phyloP scores from a whole-genome alignment of 1,284 basidiomycete genomes.

The Trametes polyzona region DNA sequence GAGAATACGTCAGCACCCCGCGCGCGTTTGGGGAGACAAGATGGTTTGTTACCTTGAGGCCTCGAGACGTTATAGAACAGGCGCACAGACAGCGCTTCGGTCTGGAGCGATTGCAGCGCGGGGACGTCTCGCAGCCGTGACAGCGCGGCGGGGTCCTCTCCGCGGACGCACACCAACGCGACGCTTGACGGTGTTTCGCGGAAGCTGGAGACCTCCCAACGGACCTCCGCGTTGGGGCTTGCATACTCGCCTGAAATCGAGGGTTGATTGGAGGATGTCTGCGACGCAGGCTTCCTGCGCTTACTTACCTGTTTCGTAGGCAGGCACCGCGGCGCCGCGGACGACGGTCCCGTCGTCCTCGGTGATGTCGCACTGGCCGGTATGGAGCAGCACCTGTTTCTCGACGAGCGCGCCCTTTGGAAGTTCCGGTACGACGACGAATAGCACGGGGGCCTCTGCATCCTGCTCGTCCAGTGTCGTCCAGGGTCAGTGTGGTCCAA shows the following conservation, averaged over 20 bases:
- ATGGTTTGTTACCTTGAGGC: slow-evolving; percentile 18
- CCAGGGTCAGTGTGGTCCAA: too few species aligned
- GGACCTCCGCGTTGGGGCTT: slow-evolving; percentile 30
- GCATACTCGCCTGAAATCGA: slow-evolving; percentile 7
- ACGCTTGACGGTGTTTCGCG: slow-evolving; percentile 42
- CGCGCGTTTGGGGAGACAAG: slow-evolving; percentile 15
- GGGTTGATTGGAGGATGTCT: too few species aligned
- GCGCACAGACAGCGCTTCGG: slow-evolving; percentile 43
- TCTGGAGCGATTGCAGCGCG: slow-evolving; percentile 16
- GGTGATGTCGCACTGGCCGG: slow-evolving; percentile 52
- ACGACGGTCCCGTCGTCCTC: slow-evolving; percentile 53
- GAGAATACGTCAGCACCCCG: not conserved
- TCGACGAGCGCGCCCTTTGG: slow-evolving; percentile 79
- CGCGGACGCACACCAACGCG: slow-evolving; percentile 49
- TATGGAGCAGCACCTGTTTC: slow-evolving; percentile 73
- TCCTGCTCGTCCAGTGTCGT: slow-evolving; percentile 30
- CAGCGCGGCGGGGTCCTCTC: slow-evolving; percentile 36
- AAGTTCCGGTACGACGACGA: slow-evolving; percentile 70
- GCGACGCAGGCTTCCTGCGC: too few species aligned
- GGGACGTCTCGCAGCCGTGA: slow-evolving; percentile 22
- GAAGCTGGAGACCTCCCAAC: slow-evolving; percentile 53
- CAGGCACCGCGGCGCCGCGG: slow-evolving; percentile 40
- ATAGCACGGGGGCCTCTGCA: slow-evolving; percentile 53
- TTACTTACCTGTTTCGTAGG: slow-evolving; percentile 45
- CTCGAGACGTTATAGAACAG: slow-evolving; percentile 46